Evolutionary conservation across 805 yeast genomes (phyloP), one percentile per base, ranked within the genome.

Genomic region (Metschnikowia santaceciliae): DNA sequence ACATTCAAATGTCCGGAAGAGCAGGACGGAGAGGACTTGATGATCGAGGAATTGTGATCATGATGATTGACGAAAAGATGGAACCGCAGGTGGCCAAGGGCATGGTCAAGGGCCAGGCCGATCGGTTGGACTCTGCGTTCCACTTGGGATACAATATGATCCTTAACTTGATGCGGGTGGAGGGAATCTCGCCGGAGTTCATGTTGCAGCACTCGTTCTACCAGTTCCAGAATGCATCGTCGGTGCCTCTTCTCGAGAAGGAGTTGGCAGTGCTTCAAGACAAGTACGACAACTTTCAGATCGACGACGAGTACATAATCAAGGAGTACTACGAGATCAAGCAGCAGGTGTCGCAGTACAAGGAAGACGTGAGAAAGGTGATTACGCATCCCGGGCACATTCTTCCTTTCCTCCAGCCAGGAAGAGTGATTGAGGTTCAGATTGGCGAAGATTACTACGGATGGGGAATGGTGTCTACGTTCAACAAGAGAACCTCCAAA

Each of bases 11-110:
- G 99, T 89, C 97, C 42, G 99, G 99, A 58, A 84, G 99, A 71
- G 99, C 99, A 20, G 99, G 99, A 61, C 91, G 99, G 78, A 88
- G 99, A 79, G 99, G 99, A 65, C 80, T 94, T 61, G 99, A 94
- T 78, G 99, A 94, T 68, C 86, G 99, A 68, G 99, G 99, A 73
- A 90, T 94, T 69, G 99, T 94, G 46, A 94, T 94, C 59, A 88
- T 94, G 94, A 94, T 94, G 99, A 90, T 94, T 67, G 98, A 94
- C 67, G 98, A 94, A 67, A 94, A 94, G 64, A 94, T 94, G 99
- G 99, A 94, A 68, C 99, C 99, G 3, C 95, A 91, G 61, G 97
- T 94, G 40, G 99, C 99, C 19, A 94, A 94, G 66, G 97, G 98
- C 1, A 94, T 94, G 99, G 99, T 94, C 20, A 92, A 92, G 68